Conservation (phyloP, 495 filamentous ascomycete genomes). For the Trypethelium eluteriae region DNA sequence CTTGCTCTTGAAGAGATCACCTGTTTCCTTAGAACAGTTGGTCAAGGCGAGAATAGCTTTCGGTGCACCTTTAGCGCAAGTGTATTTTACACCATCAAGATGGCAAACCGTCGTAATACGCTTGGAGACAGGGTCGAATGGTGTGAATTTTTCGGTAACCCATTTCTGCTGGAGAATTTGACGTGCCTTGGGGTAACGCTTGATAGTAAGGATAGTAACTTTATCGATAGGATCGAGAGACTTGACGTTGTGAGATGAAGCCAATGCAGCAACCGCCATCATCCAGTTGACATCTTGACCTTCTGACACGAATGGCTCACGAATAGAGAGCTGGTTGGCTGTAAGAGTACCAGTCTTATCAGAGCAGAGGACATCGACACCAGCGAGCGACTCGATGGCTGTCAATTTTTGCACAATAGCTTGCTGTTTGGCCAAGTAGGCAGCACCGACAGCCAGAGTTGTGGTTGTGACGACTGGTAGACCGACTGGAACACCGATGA, state of each 20-base stretch:
- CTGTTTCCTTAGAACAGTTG: conserved; percentile 56
- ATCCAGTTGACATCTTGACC: conserved; percentile 73
- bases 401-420: conserved; percentile 71
- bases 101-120: conserved; percentile 62
- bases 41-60: conserved; percentile 63
- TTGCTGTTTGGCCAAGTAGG: conserved; percentile 66
- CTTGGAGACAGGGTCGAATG: conserved; percentile 73
- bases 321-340: conserved; percentile 67
- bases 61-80: conserved; percentile 65
- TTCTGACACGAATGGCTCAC: conserved; percentile 67
- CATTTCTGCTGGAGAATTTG: conserved; percentile 63
- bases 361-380: conserved; percentile 69
- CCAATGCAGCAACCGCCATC: conserved; percentile 68
- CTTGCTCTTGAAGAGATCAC: conserved; percentile 60
- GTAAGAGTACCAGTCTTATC: conserved; percentile 65
- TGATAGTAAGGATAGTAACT: conserved; percentile 65
- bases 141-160: conserved; percentile 67
- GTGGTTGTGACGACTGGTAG: conserved; percentile 68
- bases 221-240: conserved; percentile 72
- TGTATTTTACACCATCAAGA: conserved; percentile 59
- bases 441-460: conserved; percentile 66
- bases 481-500: conserved; percentile 70
- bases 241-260: conserved; percentile 70
- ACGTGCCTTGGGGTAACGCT: conserved; percentile 64
- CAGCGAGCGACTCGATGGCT: conserved; percentile 67